Percentiles rank a stretch among this genome's conserved stretches.
Evolutionary conservation across 2,329 filamentous ascomycete species (phyloP).

Genomic region (Colletotrichum karsti): DNA sequence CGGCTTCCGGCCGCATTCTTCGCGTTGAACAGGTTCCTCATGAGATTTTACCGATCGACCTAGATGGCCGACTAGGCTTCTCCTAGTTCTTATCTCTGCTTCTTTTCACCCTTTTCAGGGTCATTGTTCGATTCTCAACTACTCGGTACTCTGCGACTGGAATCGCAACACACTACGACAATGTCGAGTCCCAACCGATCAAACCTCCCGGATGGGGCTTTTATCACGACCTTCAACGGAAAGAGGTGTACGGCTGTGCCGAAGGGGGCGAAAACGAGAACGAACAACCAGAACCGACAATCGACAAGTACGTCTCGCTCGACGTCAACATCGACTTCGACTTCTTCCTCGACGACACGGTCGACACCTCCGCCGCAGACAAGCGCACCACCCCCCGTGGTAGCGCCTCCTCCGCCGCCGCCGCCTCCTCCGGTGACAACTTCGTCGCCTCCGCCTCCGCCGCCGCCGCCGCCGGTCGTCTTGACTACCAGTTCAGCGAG

Average conservation of each 20-base stretch:
- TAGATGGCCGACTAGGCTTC: slow-evolving; percentile 30
- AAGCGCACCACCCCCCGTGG: not conserved
- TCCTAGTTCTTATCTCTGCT: slow-evolving; percentile 35
- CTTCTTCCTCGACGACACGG: slow-evolving; percentile 6
- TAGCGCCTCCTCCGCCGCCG: not conserved
- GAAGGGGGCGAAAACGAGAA: slow-evolving; percentile 33
- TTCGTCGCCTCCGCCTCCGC: not conserved
- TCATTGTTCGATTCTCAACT: slow-evolving; percentile 9
- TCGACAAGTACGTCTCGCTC: slow-evolving; percentile 21
- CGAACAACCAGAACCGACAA: slow-evolving; percentile 11
- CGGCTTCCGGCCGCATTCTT: slow-evolving; percentile 13
- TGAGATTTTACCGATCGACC: slow-evolving; percentile 21
- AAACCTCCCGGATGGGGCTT: slow-evolving; percentile 53
- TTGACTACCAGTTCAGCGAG: slow-evolving; percentile 39
- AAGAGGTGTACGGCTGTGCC: slow-evolving; percentile 64
- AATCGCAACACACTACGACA: slow-evolving; percentile 46
- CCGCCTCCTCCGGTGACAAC: slow-evolving; percentile 1
- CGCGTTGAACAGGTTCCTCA: slow-evolving; percentile 5
- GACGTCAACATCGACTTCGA: slow-evolving; percentile 4
- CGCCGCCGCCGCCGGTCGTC: slow-evolving; percentile 13
- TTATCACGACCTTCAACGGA: slow-evolving; percentile 58
- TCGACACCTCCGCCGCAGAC: slow-evolving; percentile 11
- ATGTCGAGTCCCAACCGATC: slow-evolving; percentile 50
- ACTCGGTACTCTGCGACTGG: slow-evolving; percentile 50
- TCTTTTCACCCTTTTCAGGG: slow-evolving; percentile 24